phyloP scores from a whole-genome alignment of 495 filamentous ascomycete genomes.

The Pseudevernia furfuracea region DNA sequence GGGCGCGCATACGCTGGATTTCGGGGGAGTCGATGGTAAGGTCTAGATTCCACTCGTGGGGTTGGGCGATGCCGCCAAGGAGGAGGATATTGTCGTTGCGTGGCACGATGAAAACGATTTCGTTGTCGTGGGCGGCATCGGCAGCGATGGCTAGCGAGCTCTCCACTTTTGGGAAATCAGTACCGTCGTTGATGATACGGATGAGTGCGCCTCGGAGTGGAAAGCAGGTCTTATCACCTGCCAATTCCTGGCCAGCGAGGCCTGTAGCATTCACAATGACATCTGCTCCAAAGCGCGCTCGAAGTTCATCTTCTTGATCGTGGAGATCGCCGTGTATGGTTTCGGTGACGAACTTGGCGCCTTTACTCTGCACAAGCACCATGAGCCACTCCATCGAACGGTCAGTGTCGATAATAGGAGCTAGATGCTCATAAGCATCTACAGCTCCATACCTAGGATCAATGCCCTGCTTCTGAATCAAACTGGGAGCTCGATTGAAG shows the following conservation, averaged over 20 bases:
- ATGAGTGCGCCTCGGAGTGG: constrained; percentile 42
- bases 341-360: constrained; percentile 36
- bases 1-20: constrained; percentile 38
- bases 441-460: constrained; percentile 35
- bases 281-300: constrained; percentile 34
- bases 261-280: constrained; percentile 45
- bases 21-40: constrained; percentile 37
- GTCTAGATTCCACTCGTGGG: constrained; percentile 35
- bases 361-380: constrained; percentile 39
- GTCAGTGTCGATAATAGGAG: constrained; percentile 48
- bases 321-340: constrained; percentile 37
- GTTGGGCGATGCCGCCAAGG: constrained; percentile 39
- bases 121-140: constrained; percentile 31
- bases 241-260: constrained; percentile 32
- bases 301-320: constrained; percentile 35
- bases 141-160: constrained; percentile 38
- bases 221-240: constrained; percentile 37
- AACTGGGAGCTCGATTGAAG: constrained; percentile 33
- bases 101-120: constrained; percentile 46
- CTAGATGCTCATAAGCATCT: constrained; percentile 42
- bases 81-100: constrained; percentile 45
- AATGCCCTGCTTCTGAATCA: constrained; percentile 34
- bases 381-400: constrained; percentile 40
- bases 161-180: constrained; percentile 40
- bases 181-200: constrained; percentile 45